phyloP scores from a whole-genome alignment of 176 grass and related monocot genomes.

The Rhynchospora pubera region DNA sequence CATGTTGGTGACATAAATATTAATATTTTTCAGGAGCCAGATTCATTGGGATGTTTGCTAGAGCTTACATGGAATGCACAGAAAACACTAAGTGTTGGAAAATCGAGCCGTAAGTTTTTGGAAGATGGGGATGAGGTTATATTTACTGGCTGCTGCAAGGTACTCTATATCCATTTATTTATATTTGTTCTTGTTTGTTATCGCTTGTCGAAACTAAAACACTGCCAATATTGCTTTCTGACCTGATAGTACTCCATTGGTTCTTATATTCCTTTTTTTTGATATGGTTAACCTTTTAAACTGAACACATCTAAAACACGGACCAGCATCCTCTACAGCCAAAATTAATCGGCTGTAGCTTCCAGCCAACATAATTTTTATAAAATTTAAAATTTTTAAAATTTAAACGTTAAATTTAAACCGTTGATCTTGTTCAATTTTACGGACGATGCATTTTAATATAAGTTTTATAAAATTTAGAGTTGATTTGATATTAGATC shows the following conservation, averaged over 20 bases:
- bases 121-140: conserved; percentile 96
- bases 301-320: too few relatives aligned
- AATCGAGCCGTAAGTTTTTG: conserved; percentile 55
- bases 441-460: too few relatives aligned
- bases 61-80: conserved; percentile 90
- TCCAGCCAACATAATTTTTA: too few relatives aligned
- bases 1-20: neutral
- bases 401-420: too few relatives aligned
- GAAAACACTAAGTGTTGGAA: conserved; percentile 54
- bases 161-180: conserved; percentile 1
- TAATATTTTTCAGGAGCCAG: conserved; percentile 49
- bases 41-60: conserved; percentile 75
- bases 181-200: neutral
- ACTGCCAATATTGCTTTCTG: neutral
- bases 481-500: too few relatives aligned
- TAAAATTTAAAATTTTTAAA: too few relatives aligned
- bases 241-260: neutral
- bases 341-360: too few relatives aligned
- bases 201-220: neutral
- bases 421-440: too few relatives aligned
- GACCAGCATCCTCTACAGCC: too few relatives aligned
- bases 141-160: conserved; percentile 86
- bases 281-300: neutral
- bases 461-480: too few relatives aligned
- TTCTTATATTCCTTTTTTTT: neutral